Evolutionary conservation across 108 stramenopile genomes (phyloP).

Genomic region (Pseudonitzschia multistriata): DNA sequence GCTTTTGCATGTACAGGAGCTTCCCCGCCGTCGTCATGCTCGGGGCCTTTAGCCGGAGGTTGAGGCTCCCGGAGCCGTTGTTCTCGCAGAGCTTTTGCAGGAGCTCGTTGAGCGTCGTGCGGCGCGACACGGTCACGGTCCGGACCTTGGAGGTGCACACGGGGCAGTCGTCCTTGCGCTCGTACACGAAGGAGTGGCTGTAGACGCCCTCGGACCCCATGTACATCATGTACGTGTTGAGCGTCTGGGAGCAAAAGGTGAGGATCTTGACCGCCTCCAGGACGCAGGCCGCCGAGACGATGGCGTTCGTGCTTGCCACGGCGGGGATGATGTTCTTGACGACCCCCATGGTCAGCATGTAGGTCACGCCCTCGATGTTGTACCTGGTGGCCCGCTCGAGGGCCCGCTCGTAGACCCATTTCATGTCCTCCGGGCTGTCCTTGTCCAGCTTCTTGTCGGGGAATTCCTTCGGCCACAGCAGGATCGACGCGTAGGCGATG

Average conservation of each 20-base stretch:
- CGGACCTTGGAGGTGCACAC: conserved; percentile 74
- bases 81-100: conserved; percentile 58
- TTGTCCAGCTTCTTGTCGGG: conserved; percentile 92
- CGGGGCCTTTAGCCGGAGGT: conserved; percentile 83
- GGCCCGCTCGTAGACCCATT: conserved; percentile 92
- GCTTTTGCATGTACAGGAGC: conserved; percentile 93
- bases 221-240: conserved; percentile 97
- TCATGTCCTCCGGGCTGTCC: conserved; percentile 92
- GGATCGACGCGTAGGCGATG: conserved; percentile 93
- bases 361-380: conserved; percentile 85
- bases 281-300: conserved; percentile 94
- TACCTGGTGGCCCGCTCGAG: conserved; percentile 84
- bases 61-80: too few relatives aligned
- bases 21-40: conserved; percentile 71
- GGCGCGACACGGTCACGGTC: conserved; percentile 46
- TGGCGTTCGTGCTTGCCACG: conserved; percentile 99
- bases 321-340: conserved; percentile 99
- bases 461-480: conserved; percentile 91
- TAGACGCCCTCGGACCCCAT: conserved; percentile 84
- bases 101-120: conserved; percentile 67
- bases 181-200: conserved; percentile 89
- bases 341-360: conserved; percentile 95
- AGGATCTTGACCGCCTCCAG: conserved; percentile 94
- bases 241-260: conserved; percentile 87
- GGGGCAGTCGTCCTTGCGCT: conserved; percentile 84